Base-by-base conservation (phyloP, 768 basidiomycete genomes). In the Stropharia rugosoannulata region DNA sequence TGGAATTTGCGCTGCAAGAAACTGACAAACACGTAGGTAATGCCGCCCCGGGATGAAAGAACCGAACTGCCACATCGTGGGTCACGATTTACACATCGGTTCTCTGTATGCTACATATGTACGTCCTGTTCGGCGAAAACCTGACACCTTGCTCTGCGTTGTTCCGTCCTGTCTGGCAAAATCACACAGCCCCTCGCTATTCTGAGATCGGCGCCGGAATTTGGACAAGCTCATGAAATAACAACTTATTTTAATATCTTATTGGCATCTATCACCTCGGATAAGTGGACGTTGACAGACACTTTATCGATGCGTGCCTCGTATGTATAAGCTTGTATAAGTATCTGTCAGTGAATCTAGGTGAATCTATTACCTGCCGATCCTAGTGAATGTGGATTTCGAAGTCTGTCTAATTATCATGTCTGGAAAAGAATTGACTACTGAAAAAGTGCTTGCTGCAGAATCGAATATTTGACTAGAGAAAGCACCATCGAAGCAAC, bases 181-280 rank as follows among this genome's bases (percentile, higher is more conserved):
- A 36, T 35, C 35, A 52, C 37, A 27, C 51, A 35, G 37, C 51
- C 40, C 51, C 51, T 52, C 51, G 42, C n/a, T 36, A 42, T 52
- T 12, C 36, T 43, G 12, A 32, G 32, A 12, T 19, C 51, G 16
- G 42, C 16, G 42, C 37, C 42, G 39, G 49, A 40, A 49, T 50
- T 50, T 48, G 38, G 58, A 55, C 62, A 61, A 46, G 60, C 54
- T 36, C 32, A 43, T 63, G 61, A 58, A 25, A 49, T 58, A 58
- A 58, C 56, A 45, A 51, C 51, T 54, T 51, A 45, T 50, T 37
- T 49, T 64, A 59, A 60, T 61, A 60, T 57, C 53, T 57, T 39
- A 54, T 16, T 56, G 57, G 49, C 48, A 60, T 40, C 39, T 55
- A 44, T 62, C 49, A 58, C 62, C 62, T 55, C 57, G 54, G 48